A percentile compares a stretch with the other conserved stretches of the same genome.
These are phyloP conservation scores for Pleurotus giganteus DNA, from an alignment of 768 basidiomycete species.

Conservation along the genomic window DNA sequence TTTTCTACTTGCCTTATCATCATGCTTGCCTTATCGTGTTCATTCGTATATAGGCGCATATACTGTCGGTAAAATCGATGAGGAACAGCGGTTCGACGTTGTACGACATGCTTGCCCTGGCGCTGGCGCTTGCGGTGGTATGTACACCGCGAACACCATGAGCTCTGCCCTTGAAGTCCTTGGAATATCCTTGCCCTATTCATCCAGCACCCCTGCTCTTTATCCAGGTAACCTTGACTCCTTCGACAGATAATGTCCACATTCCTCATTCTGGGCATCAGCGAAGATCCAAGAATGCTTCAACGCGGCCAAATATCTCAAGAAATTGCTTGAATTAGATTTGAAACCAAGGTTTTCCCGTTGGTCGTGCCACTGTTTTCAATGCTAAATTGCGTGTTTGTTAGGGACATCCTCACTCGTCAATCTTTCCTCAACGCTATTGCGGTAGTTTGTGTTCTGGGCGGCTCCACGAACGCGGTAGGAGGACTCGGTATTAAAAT, in stretches of 20 bases:
- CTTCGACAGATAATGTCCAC: not conserved
- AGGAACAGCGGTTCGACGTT: conserved; percentile 82
- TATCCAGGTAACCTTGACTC: conserved; percentile 53
- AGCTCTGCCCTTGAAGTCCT: conserved; percentile 80
- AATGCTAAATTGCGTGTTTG: not conserved
- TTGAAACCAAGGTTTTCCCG: conserved; percentile 80
- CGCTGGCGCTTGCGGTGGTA: conserved; percentile 82
- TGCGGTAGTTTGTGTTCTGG: conserved; percentile 72
- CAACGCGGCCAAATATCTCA: conserved; percentile 75
- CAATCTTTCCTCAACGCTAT: conserved; percentile 83
- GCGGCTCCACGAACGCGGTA: conserved; percentile 88
- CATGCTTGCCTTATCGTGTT: not conserved
- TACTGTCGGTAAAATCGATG: conserved; percentile 70
- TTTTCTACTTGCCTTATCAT: not conserved
- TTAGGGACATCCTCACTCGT: conserved; percentile 63
- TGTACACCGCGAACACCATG: conserved; percentile 94
- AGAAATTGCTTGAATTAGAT: conserved; percentile 69
- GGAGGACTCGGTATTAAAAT: conserved; percentile 19
- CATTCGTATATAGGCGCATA: conserved; percentile 75
- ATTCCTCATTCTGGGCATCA: conserved; percentile 20
- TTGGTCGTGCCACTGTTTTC: not conserved
- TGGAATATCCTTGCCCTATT: conserved; percentile 85
- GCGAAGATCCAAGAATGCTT: conserved; percentile 84
- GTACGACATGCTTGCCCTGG: conserved; percentile 85
- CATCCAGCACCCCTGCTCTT: conserved; percentile 72